Evolutionary conservation across 306 rosid species (phyloP), one percentile per base, ranked within the genome.

Genomic region (Glycine tomentella): DNA sequence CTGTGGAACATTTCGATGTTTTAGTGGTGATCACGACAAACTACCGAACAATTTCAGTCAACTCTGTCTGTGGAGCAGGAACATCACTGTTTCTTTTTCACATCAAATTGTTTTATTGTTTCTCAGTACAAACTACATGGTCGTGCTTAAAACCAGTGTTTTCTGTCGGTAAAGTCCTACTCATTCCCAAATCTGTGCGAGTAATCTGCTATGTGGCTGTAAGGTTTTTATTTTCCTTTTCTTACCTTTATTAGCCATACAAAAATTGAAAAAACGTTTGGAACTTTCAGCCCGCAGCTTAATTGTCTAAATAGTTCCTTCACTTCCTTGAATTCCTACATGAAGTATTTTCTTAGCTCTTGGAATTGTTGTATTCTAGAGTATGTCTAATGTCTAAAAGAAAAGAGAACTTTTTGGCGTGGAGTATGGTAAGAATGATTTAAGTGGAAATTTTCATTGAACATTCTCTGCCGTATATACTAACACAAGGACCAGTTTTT

Each of bases 11-110:
- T 50, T 81, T 57, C n/a, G 36, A 58, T 44, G 25, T 66, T 55
- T 58, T 20, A 7, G 64, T 13, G 73, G 51, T 42, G 77, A 48
- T 48, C 36, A 14, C 68, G 78, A 31, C 72, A 48, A 56, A 36
- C 69, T 67, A 3, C 58, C 25, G 14, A 31, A 79, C 42, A 75
- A 20, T 79, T 65, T 66, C 48, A 56, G 65, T 34, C 45, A 7
- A 71, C 58, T 84, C 20, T 74, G 74, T 42, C 74, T 9, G 20
- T 51, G 72, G 59, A 67, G 57, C 70, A 17, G 65, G 51, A 40
- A 48, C 45, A 25, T 14, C 74, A 61, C 68, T 67, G 46, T 84
- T 49, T 74, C 68, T 55, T 77, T 74, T 62, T 69, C 70, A 44
- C 42, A 67, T 15, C 59, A 16, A 20, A 13, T 61, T 13, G 74